Evolutionary conservation across 192 early-diverging fungal genomes (phyloP).

Genomic region (Pilobolus umbonatus): DNA sequence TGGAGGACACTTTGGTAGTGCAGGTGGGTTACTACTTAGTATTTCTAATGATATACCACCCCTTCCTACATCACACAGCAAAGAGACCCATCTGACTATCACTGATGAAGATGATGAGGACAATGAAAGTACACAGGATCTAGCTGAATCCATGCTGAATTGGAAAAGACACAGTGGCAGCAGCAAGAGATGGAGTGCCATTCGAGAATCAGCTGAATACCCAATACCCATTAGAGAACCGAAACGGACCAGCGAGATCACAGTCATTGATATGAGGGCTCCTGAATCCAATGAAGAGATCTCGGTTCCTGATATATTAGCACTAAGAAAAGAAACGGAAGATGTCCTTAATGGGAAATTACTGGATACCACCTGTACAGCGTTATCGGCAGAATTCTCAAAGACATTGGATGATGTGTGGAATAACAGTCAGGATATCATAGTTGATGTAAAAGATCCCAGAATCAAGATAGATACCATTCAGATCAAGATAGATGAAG

Average conservation of each 20-base stretch:
- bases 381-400: slow-evolving; percentile 6
- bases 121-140: too few relatives aligned
- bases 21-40: slow-evolving; percentile 34
- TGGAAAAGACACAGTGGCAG: slow-evolving; percentile 26
- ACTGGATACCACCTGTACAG: neutral
- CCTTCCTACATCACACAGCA: neutral
- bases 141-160: slow-evolving; percentile 26
- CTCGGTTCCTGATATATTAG: slow-evolving; percentile 1
- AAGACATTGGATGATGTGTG: slow-evolving; percentile 12
- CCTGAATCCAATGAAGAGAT: neutral
- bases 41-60: slow-evolving; percentile 11
- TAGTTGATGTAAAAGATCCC: slow-evolving; percentile 8
- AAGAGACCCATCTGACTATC: too few relatives aligned
- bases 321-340: slow-evolving; percentile 3
- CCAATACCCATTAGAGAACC: neutral
- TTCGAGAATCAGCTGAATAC: too few relatives aligned
- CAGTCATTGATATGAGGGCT: neutral
- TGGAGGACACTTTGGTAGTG: slow-evolving; percentile 31
- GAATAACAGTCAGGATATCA: neutral
- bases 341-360: neutral
- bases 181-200: slow-evolving; percentile 12
- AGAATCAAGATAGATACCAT: neutral
- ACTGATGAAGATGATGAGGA: slow-evolving; percentile 14
- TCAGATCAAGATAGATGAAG: neutral
- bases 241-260: neutral